Evolutionary conservation across 352 stramenopile species (phyloP).

Genomic region (Phytophthora idaei): DNA sequence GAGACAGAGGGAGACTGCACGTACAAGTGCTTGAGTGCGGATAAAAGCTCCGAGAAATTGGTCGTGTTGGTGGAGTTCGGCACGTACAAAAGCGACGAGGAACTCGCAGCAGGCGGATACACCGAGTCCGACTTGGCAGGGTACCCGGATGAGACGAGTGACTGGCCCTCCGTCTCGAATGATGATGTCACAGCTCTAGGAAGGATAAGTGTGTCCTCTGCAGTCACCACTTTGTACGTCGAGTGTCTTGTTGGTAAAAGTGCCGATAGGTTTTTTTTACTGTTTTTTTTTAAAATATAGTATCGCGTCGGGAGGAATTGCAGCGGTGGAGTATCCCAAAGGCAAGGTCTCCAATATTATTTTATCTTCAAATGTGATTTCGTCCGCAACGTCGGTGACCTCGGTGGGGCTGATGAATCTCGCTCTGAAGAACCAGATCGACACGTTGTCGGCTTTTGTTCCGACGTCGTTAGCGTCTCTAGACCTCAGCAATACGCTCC

Average conservation of each 20-base stretch:
- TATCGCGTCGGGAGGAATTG: constrained; percentile 26
- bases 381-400: constrained; percentile 21
- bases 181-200: constrained; percentile 22
- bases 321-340: constrained; percentile 28
- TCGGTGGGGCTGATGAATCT: constrained; percentile 33
- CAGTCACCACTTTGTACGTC: constrained; percentile 33
- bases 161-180: constrained; percentile 38
- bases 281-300: constrained; percentile 10
- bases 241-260: constrained; percentile 6
- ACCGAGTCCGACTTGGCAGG: constrained; percentile 9
- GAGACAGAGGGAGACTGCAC: constrained; percentile 29
- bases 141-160: constrained; percentile 31
- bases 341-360: constrained; percentile 38
- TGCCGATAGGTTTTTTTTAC: constrained; percentile 3
- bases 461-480: constrained; percentile 26
- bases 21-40: constrained; percentile 32
- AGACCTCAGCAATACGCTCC: constrained; percentile 37
- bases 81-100: constrained; percentile 34
- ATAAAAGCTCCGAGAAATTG: constrained; percentile 23
- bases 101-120: constrained; percentile 27
- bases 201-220: constrained; percentile 24
- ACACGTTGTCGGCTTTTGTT: constrained; percentile 23
- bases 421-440: constrained; percentile 24
- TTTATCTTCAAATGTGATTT: constrained; percentile 28
- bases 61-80: constrained; percentile 34